Evolutionary conservation across 345 rosid genomes (phyloP).

Genomic region (Gossypium turneri): DNA sequence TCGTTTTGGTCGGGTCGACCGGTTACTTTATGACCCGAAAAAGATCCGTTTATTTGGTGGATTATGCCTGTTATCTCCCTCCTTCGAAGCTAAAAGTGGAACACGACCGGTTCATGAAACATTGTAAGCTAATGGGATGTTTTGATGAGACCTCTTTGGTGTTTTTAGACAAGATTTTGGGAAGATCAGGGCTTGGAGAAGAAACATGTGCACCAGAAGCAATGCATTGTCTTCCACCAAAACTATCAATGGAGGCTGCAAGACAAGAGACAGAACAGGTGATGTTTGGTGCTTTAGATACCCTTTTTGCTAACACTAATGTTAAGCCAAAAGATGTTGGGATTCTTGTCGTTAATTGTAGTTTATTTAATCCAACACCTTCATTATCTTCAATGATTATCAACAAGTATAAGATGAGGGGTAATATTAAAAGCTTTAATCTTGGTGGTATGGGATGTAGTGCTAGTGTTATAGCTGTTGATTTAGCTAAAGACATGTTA

Average conservation of each 20-base stretch:
- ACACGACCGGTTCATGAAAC: constrained; percentile 67
- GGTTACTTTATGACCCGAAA: constrained; percentile 82
- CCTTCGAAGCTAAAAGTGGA: constrained; percentile 54
- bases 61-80: constrained; percentile 73
- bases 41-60: constrained; percentile 71
- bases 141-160: constrained; percentile 78
- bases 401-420: constrained; percentile 76
- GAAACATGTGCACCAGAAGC: constrained; percentile 88
- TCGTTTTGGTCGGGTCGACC: constrained; percentile 63
- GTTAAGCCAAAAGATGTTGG: constrained; percentile 84
- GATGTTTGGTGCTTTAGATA: constrained; percentile 80
- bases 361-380: constrained; percentile 93
- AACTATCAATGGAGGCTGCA: constrained; percentile 79
- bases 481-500: constrained; percentile 75
- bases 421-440: constrained; percentile 64
- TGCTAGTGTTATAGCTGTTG: constrained; percentile 83
- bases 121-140: constrained; percentile 59
- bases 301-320: constrained; percentile 59
- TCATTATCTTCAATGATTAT: constrained; percentile 87
- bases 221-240: constrained; percentile 68
- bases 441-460: constrained; percentile 95
- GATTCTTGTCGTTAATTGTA: constrained; percentile 78
- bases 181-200: constrained; percentile 85
- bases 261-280: constrained; percentile 91
- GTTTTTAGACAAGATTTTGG: constrained; percentile 78